Base-by-base conservation (phyloP, 306 rosid species). In the Trifolium fragiferum region DNA sequence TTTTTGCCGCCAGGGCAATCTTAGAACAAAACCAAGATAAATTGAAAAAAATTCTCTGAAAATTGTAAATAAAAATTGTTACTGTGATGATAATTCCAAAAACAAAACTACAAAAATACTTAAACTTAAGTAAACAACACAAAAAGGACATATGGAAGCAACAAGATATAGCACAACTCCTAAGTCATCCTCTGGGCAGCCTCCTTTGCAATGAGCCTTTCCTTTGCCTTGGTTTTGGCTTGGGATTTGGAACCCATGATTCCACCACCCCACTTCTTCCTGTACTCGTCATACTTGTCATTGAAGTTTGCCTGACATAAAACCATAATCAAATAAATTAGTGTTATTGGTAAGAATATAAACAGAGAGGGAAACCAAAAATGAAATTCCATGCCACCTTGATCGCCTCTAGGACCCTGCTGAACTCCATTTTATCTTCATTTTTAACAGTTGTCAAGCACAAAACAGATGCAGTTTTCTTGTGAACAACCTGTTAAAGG, bases 191-290 rank as follows among this genome's bases (percentile, higher is more conserved):
- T 91, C 80, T 89, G 94, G 19, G 94, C 92, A 44, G 92, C 94
- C 79, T 90, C 96, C 83, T 88, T 90, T 20, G 96, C 96, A 33
- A 90, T 75, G 35, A 88, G 66, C 76, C 81, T 87, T 66, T 91
- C 97, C 80, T 89, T 91, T 0, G 94, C 97, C 86, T 76, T 84
- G 47, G 92, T 89, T 43, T 81, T 91, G 54, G 97, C 97, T 85
- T 91, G 94, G 40, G 94, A 91, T 61, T 91, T 91, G 75, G 97
- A 91, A 25, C 97, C 94, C 97, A 91, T 91, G 80, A 91, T 79
- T 6, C 97, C 97, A 25, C 97, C 97, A 6, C 92, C 97, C 94
- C 94, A 91, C 78, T 87, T 91, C 83, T 91, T 91, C 57, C 94
- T 72, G 89, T 82, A 73, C 66, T 91, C 97, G 3, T 91, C 97